Conservation (phyloP, 305 asterid genomes). For the Vinca major region DNA sequence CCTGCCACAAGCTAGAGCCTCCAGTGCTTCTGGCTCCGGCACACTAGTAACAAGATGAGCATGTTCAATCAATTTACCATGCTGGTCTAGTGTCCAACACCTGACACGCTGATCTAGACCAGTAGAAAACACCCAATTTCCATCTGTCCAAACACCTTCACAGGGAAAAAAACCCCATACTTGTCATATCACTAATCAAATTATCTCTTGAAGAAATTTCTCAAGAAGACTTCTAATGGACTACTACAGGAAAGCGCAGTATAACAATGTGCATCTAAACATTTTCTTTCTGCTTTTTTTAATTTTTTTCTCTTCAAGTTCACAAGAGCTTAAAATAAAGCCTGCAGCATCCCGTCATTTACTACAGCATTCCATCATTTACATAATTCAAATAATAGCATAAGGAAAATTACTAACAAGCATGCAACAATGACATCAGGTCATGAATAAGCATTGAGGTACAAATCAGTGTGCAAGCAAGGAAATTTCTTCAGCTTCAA, state of each 20-base stretch:
- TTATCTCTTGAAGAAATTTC: neutral
- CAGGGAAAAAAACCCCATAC: neutral
- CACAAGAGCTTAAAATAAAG: neutral
- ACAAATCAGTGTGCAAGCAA: neutral
- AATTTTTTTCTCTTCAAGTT: neutral
- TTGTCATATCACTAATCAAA: neutral
- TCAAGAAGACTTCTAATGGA: neutral
- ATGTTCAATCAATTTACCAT: constrained; percentile 43
- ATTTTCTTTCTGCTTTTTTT: neutral
- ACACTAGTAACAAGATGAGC: constrained; percentile 62
- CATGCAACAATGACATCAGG: neutral
- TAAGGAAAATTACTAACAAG: neutral
- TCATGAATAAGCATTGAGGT: neutral
- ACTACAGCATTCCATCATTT: neutral
- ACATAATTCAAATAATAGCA: neutral
- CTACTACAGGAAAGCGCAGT: neutral
- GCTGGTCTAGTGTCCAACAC: constrained; percentile 52
- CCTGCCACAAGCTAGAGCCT: constrained; percentile 57
- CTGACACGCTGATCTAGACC: constrained; percentile 92
- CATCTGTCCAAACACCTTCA: constrained; percentile 86
- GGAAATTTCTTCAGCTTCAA: neutral
- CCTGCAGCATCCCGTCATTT: neutral
- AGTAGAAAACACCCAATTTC: constrained; percentile 70
- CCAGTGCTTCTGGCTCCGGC: constrained; percentile 94
- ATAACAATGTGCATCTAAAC: neutral